A percentile compares a stretch with the other conserved stretches of the same genome.
These are phyloP conservation scores for Cylindrotheca closterium DNA, from an alignment of 108 stramenopile genomes.

Conservation along the genomic window DNA sequence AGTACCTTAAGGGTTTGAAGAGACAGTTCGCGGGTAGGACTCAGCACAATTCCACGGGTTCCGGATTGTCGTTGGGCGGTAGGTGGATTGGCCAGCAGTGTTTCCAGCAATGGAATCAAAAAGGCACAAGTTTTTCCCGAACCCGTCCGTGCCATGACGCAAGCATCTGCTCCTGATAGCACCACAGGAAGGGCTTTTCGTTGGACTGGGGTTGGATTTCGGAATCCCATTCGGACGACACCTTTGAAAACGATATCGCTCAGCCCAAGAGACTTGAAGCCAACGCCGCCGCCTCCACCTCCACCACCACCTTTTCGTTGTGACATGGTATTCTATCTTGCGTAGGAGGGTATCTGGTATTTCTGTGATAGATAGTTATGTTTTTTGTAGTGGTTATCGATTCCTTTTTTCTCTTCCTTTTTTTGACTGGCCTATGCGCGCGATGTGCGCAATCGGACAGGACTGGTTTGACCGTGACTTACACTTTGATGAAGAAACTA, in stretches of 20 bases:
- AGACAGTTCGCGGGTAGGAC: constrained; percentile 96
- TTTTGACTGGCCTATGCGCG: no score
- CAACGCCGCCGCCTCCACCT: constrained; percentile 44
- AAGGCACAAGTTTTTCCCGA: constrained; percentile 96
- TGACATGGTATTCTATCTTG: constrained; percentile 1
- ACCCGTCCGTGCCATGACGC: constrained; percentile 97
- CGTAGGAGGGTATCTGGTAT: no score
- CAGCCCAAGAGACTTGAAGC: constrained; percentile 83
- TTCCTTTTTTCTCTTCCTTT: no score
- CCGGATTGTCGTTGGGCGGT: constrained; percentile 1
- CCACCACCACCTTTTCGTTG: constrained; percentile 20
- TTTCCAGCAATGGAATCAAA: constrained; percentile 92
- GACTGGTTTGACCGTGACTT: no score
- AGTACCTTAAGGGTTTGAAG: constrained; percentile 90
- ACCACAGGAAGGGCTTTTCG: constrained; percentile 92
- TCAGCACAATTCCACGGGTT: constrained; percentile 81
- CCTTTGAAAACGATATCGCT: constrained; percentile 74
- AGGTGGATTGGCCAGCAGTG: constrained; percentile 33
- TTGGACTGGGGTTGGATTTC: constrained; percentile 97
- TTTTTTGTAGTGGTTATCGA: no score
- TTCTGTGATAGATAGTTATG: no score
- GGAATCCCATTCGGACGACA: constrained; percentile 92
- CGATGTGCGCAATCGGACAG: no score
- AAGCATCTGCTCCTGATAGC: constrained; percentile 88
- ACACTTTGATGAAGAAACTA: no score